phyloP scores from a whole-genome alignment of 1,139 yeast species.

The Neolecta irregularis region DNA sequence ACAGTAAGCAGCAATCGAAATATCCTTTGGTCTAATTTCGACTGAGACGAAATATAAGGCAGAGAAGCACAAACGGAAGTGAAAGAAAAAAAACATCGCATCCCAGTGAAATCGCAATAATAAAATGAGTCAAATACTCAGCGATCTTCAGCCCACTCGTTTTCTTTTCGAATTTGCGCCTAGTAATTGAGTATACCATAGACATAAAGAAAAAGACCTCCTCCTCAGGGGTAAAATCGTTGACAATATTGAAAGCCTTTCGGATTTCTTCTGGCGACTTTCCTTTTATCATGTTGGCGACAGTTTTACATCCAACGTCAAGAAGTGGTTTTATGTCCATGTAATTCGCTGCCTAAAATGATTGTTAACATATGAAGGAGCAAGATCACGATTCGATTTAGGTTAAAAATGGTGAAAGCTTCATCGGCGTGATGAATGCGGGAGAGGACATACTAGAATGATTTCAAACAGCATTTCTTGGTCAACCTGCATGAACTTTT shows the following conservation, averaged over 20 bases:
- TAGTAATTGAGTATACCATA: background rate
- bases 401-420: background rate
- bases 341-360: slow-evolving; percentile 94
- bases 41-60: no score
- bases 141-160: slow-evolving; percentile 99
- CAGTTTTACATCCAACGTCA: slow-evolving; percentile 93
- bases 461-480: slow-evolving; percentile 97
- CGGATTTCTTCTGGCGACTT: slow-evolving; percentile 94
- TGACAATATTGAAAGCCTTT: slow-evolving; percentile 67
- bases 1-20: no score
- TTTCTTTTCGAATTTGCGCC: slow-evolving; percentile 34
- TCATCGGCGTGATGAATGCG: background rate
- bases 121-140: slow-evolving; percentile 25
- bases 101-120: no score
- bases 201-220: slow-evolving; percentile 50
- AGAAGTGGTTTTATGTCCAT: slow-evolving; percentile 82
- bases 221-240: slow-evolving; percentile 95
- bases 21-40: no score
- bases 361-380: slow-evolving; percentile 24
- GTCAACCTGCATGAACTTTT: slow-evolving; percentile 85
- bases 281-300: slow-evolving; percentile 95
- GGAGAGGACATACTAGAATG: slow-evolving; percentile 39
- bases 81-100: no score
- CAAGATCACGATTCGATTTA: background rate
- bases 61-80: no score